phyloP scores from a whole-genome alignment of 192 early-diverging fungal genomes.

The Ramicandelaber brevisporus region DNA sequence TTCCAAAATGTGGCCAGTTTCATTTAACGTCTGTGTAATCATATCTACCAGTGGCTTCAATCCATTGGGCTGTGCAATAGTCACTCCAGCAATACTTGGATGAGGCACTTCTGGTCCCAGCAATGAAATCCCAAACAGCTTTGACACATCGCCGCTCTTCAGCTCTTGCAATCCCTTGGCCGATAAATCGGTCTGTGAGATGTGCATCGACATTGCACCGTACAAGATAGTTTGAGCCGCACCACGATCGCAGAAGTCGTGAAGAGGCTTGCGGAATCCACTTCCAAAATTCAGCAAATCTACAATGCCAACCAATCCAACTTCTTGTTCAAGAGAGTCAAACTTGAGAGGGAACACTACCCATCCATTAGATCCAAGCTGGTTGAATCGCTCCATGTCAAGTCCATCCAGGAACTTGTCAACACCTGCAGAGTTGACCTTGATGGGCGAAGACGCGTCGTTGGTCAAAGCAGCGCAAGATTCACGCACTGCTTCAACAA shows the following conservation, averaged over 20 bases:
- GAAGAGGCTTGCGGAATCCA: conserved; percentile 40
- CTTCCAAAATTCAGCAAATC: conserved; percentile 58
- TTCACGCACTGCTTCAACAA: conserved; percentile 12
- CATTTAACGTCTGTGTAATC: conserved; percentile 36
- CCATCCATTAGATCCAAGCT: conserved; percentile 16
- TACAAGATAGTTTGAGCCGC: conserved; percentile 54
- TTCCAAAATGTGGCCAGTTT: conserved; percentile 36
- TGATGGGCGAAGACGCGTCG: conserved; percentile 7
- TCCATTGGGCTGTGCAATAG: conserved; percentile 30
- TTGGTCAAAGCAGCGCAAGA: conserved; percentile 9
- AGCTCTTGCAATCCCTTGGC: conserved; percentile 31
- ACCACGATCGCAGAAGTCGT: conserved; percentile 29
- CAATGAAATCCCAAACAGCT: conserved; percentile 48
- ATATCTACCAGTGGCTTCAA: conserved; percentile 32
- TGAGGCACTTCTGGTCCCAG: conserved; percentile 31
- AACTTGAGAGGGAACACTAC: conserved; percentile 51
- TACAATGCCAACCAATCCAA: conserved; percentile 47
- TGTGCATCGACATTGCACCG: conserved; percentile 63
- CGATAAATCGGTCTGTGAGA: conserved; percentile 27
- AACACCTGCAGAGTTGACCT: conserved; percentile 7
- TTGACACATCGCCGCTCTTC: conserved; percentile 27
- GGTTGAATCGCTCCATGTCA: conserved; percentile 10
- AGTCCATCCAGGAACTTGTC: conserved; percentile 10
- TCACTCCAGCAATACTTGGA: conserved; percentile 24
- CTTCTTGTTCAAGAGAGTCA: conserved; percentile 38